Conservation (phyloP, 1,284 basidiomycete genomes). For the Trametes hirsuta region DNA sequence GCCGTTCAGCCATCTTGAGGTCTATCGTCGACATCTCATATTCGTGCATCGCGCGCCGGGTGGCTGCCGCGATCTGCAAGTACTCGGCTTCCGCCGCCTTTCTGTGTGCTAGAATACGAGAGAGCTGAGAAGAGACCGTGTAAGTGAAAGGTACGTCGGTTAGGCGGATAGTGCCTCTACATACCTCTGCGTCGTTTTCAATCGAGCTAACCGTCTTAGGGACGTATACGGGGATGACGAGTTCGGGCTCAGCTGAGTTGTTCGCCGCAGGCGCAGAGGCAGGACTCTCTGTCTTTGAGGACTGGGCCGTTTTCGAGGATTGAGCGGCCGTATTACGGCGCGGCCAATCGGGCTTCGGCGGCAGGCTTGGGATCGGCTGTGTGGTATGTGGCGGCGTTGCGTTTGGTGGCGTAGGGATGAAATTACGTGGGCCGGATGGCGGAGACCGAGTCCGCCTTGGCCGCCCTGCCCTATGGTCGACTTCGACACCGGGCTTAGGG, state of each 20-base stretch:
- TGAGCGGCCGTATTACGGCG: conserved; percentile 16
- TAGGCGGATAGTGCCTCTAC: background rate
- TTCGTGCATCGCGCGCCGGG: conserved; percentile 59
- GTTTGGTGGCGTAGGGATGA: conserved; percentile 20
- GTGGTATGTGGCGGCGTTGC: conserved; percentile 24
- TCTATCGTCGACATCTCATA: conserved; percentile 62
- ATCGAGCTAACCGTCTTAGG: conserved; percentile 7
- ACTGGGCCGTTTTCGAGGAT: conserved; percentile 9
- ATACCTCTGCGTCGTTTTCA: conserved; percentile 24
- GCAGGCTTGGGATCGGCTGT: conserved; percentile 19
- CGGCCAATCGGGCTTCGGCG: conserved; percentile 26
- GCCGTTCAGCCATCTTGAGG: conserved; percentile 55
- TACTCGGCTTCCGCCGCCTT: conserved; percentile 45
- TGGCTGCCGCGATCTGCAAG: conserved; percentile 43
- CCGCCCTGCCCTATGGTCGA: conserved; percentile 2
- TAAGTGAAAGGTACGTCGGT: background rate
- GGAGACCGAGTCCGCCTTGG: conserved; percentile 27
- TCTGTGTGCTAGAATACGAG: conserved; percentile 43
- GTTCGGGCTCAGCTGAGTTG: background rate
- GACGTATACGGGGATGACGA: conserved; percentile 17
- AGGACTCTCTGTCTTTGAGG: background rate
- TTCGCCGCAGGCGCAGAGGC: conserved; percentile 5
- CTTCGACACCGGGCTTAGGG: conserved; percentile 14
- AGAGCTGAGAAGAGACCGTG: conserved; percentile 28
- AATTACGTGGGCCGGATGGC: conserved; percentile 24